These are phyloP conservation scores for Ministeria vibrans DNA, from an alignment of 78 protist species.

Conservation along the genomic window DNA sequence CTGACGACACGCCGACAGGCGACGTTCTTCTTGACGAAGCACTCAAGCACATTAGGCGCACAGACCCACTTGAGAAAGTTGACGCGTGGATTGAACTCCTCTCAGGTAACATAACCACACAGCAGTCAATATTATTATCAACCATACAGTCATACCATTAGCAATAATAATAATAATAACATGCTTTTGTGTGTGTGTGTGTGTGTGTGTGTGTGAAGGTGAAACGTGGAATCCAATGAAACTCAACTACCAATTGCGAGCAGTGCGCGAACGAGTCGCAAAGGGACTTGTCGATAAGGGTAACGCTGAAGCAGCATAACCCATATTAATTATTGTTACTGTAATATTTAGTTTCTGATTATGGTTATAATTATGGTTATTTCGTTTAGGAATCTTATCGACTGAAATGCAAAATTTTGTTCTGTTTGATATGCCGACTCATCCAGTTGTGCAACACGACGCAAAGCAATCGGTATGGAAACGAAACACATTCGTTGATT, in stretches of 20 bases:
- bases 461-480: too few species aligned
- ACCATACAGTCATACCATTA: too few species aligned
- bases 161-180: not conserved
- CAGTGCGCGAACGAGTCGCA: conserved; percentile 24
- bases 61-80: not conserved
- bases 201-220: conserved; percentile 4
- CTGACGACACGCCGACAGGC: conserved; percentile 24
- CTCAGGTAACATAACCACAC: not conserved
- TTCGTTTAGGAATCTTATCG: too few species aligned
- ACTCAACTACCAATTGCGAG: conserved; percentile 13
- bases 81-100: not conserved
- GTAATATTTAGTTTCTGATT: not conserved
- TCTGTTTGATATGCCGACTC: conserved; percentile 37
- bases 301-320: too few species aligned
- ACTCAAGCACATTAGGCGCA: not conserved
- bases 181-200: not conserved
- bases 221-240: conserved; percentile 35
- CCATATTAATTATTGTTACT: not conserved
- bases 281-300: conserved; percentile 25
- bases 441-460: conserved; percentile 20
- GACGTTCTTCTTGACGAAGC: conserved; percentile 32
- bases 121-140: too few species aligned
- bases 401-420: conserved; percentile 29
- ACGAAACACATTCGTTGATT: too few species aligned
- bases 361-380: too few species aligned